Conservation (phyloP, 2,329 filamentous ascomycete species). For the Aspergillus unguis region DNA sequence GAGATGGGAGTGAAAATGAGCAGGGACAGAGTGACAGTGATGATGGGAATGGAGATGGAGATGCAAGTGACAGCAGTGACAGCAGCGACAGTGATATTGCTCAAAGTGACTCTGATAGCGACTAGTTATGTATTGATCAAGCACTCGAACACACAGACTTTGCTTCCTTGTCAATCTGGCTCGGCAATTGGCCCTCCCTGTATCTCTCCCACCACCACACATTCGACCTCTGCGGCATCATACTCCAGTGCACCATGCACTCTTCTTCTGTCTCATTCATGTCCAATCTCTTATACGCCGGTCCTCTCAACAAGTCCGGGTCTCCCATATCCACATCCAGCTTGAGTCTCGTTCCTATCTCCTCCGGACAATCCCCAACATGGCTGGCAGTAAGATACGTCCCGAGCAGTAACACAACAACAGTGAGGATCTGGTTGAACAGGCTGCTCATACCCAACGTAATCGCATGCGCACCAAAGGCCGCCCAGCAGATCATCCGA, state of each 20-base stretch:
- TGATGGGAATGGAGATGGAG: no score
- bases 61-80: no score
- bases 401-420: background rate
- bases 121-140: no score
- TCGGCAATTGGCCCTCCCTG: background rate
- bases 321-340: background rate
- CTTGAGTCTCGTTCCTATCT: background rate
- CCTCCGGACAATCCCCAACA: background rate
- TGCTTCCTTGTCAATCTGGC: background rate
- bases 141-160: no score
- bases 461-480: background rate
- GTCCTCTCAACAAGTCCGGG: background rate
- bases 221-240: background rate
- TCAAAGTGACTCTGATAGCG: no score
- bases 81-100: no score
- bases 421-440: background rate
- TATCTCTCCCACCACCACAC: background rate
- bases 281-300: background rate
- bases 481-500: background rate
- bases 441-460: background rate
- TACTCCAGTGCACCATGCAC: background rate
- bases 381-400: background rate
- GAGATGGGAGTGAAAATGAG: no score
- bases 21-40: no score
- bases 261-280: background rate